Evolutionary conservation across 2,329 filamentous ascomycete species (phyloP).

Genomic region (Fusarium siculi): DNA sequence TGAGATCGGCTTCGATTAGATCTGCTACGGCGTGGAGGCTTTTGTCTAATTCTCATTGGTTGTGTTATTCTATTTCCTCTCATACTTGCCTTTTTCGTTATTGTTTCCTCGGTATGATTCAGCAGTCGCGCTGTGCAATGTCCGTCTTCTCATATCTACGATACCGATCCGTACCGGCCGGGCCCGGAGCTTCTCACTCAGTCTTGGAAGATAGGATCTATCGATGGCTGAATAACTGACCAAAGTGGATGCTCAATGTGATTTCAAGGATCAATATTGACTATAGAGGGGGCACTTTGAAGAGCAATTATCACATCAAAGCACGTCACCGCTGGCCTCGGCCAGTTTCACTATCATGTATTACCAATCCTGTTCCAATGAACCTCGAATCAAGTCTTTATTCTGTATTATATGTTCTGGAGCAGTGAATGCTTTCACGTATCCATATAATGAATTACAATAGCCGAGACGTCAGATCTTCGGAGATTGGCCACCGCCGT

Average conservation of each 20-base stretch:
- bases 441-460: neutral
- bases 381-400: neutral
- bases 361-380: neutral
- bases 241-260: neutral
- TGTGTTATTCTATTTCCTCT: neutral
- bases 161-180: neutral
- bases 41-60: neutral
- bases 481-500: conserved; percentile 1
- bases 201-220: neutral
- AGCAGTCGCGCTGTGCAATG: conserved; percentile 3
- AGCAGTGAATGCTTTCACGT: neutral
- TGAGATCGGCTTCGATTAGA: conserved; percentile 16
- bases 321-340: conserved; percentile 28
- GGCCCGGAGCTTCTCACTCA: neutral
- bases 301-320: conserved; percentile 27
- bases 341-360: neutral
- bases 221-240: neutral
- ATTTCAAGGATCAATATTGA: neutral
- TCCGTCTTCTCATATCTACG: neutral
- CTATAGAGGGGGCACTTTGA: neutral
- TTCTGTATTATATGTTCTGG: neutral
- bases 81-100: neutral
- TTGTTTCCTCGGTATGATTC: conserved; percentile 1
- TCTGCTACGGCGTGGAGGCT: neutral
- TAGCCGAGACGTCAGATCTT: conserved; percentile 3